A percentile compares a stretch with the other conserved stretches of the same genome.
phyloP scores from a whole-genome alignment of 495 filamentous ascomycete species.

The Opeltia flavorubescens region DNA sequence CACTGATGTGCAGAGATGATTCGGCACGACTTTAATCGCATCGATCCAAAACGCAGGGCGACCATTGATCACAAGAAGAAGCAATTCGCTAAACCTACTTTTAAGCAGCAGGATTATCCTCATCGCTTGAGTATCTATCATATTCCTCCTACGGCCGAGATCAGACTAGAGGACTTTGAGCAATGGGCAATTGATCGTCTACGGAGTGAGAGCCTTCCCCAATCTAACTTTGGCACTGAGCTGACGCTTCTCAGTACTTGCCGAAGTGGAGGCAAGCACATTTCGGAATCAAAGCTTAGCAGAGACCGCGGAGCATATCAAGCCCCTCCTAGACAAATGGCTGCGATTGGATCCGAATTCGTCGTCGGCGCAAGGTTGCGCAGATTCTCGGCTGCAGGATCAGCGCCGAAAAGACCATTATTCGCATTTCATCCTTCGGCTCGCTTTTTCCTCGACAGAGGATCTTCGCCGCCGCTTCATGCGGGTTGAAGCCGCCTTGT shows the following conservation, averaged over 20 bases:
- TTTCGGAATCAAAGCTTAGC: constrained; percentile 75
- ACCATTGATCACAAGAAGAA: constrained; percentile 65
- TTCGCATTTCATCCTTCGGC: constrained; percentile 87
- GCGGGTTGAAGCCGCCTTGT: constrained; percentile 76
- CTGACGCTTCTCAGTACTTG: constrained; percentile 51
- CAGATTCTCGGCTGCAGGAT: constrained; percentile 36
- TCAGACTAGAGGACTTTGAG: constrained; percentile 95
- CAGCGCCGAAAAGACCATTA: constrained; percentile 97
- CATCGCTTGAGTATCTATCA: constrained; percentile 88
- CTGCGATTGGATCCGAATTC: constrained; percentile 71
- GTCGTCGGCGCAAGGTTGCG: constrained; percentile 36
- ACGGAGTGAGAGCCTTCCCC: constrained; percentile 37
- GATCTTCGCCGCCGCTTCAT: constrained; percentile 82
- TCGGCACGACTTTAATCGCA: constrained; percentile 53
- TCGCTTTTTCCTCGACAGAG: constrained; percentile 85
- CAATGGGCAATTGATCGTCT: constrained; percentile 97
- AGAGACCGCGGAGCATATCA: constrained; percentile 70
- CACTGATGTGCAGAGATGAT: constrained; percentile 39
- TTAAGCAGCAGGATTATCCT: constrained; percentile 61
- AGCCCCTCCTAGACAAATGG: constrained; percentile 68
- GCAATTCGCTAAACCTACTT: constrained; percentile 65
- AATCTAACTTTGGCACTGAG: not conserved
- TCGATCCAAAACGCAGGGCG: constrained; percentile 67
- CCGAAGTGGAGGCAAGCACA: constrained; percentile 88
- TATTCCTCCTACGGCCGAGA: constrained; percentile 76